Conservation (phyloP, 1,139 yeast species). For the Geotrichum candidum region DNA sequence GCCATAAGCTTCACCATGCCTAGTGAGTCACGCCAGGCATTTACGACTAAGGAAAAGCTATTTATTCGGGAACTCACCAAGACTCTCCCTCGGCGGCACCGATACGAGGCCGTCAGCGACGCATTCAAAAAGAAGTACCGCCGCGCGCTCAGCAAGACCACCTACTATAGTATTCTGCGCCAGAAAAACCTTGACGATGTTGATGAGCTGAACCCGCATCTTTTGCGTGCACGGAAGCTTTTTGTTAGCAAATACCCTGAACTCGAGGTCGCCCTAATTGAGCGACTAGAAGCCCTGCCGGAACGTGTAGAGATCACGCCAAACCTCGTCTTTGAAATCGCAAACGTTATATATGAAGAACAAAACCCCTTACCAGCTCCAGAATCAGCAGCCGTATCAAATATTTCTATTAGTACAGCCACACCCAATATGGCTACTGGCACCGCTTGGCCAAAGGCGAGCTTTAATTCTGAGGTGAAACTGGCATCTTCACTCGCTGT, state of each 20-base stretch:
- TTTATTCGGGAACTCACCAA: neutral
- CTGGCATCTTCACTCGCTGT: neutral
- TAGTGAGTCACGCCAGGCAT: neutral
- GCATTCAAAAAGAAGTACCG: neutral
- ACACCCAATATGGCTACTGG: neutral
- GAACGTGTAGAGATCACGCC: neutral
- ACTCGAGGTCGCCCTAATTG: neutral
- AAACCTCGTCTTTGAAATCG: neutral
- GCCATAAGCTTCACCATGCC: neutral
- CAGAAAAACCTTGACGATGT: neutral
- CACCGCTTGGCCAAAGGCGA: neutral
- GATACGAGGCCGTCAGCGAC: neutral
- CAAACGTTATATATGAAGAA: neutral
- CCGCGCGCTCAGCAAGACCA: neutral
- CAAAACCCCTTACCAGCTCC: neutral
- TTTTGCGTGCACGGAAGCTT: neutral
- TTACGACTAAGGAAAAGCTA: neutral
- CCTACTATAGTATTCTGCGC: neutral
- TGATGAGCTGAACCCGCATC: neutral
- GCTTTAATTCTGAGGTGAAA: neutral
- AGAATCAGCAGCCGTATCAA: neutral
- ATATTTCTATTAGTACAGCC: neutral
- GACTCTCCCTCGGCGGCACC: neutral
- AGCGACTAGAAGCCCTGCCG: neutral
- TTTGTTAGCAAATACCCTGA: neutral